A percentile compares a stretch with the other conserved stretches of the same genome.
Conservation (phyloP, 768 basidiomycete genomes). For the Suillus hirtellus region DNA sequence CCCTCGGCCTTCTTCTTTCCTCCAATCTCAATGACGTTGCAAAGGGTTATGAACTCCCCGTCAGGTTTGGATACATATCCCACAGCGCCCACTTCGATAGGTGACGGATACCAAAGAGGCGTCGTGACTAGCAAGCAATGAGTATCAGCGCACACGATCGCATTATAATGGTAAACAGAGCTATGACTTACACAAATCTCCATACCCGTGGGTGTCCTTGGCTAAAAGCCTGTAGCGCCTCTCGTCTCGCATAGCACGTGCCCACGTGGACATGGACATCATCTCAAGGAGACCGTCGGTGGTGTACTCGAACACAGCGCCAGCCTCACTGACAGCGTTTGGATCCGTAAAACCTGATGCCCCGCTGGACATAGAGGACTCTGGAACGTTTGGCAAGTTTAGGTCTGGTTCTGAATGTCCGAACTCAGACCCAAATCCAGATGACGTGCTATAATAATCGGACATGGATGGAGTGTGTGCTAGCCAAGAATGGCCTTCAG, state of each 20-base stretch:
- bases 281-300: not conserved
- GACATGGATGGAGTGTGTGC: conserved; percentile 8
- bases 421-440: conserved; percentile 1
- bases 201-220: conserved; percentile 61
- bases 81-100: conserved; percentile 66
- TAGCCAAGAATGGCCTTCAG: conserved; percentile 18
- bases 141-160: not conserved
- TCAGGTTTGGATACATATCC: conserved; percentile 69
- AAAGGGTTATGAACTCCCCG: conserved; percentile 71
- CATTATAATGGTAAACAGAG: not conserved
- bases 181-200: conserved; percentile 56
- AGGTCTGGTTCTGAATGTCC: not conserved
- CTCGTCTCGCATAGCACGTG: conserved; percentile 54
- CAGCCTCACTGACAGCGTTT: not conserved
- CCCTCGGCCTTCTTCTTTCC: conserved; percentile 29
- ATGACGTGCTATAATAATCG: conserved; percentile 1
- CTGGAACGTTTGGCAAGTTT: not conserved
- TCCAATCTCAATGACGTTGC: conserved; percentile 63
- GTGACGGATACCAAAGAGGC: conserved; percentile 71
- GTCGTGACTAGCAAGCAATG: conserved; percentile 46
- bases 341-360: not conserved
- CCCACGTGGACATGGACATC: conserved; percentile 32
- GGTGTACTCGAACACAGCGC: not conserved
- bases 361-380: not conserved
- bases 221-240: conserved; percentile 62